Percentiles rank a stretch among this genome's conserved stretches.
phyloP scores from a whole-genome alignment of 768 basidiomycete genomes.

The Mrakia gelida region DNA sequence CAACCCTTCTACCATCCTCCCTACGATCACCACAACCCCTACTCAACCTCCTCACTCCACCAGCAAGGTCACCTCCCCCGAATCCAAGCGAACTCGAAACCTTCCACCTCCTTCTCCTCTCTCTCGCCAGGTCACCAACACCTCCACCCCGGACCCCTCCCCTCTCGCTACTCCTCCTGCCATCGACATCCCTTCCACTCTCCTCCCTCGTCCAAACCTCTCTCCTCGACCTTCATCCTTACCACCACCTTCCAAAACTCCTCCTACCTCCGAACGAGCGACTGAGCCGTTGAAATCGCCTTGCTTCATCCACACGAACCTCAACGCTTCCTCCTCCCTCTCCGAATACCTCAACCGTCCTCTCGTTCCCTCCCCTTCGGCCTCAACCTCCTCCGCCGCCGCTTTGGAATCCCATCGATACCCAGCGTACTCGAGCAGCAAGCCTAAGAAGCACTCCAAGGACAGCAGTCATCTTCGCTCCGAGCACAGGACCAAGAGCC shows the following conservation, averaged over 20 bases:
- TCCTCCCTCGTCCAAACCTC: neutral
- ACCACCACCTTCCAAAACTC: neutral
- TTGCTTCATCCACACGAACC: conserved; percentile 88
- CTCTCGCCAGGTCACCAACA: neutral
- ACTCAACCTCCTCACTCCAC: neutral
- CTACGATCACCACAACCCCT: neutral
- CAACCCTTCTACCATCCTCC: neutral
- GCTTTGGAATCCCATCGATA: neutral
- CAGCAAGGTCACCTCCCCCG: neutral
- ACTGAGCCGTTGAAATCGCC: conserved; percentile 54
- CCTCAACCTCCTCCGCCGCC: neutral
- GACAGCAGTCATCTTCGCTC: neutral
- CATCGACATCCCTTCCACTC: neutral
- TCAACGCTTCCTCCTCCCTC: conserved; percentile 74
- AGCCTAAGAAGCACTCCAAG: conserved; percentile 7
- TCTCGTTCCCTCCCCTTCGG: neutral
- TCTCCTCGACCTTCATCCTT: conserved; percentile 11
- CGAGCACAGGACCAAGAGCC: conserved; percentile 8
- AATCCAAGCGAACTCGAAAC: conserved; percentile 6
- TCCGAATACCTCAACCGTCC: conserved; percentile 60
- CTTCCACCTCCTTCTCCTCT: neutral
- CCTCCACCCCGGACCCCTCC: neutral
- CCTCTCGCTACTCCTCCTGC: neutral
- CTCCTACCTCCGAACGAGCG: neutral
- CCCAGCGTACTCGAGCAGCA: neutral